Conservation (phyloP, 192 early-diverging fungal genomes). For the Entomortierella parvispora region DNA sequence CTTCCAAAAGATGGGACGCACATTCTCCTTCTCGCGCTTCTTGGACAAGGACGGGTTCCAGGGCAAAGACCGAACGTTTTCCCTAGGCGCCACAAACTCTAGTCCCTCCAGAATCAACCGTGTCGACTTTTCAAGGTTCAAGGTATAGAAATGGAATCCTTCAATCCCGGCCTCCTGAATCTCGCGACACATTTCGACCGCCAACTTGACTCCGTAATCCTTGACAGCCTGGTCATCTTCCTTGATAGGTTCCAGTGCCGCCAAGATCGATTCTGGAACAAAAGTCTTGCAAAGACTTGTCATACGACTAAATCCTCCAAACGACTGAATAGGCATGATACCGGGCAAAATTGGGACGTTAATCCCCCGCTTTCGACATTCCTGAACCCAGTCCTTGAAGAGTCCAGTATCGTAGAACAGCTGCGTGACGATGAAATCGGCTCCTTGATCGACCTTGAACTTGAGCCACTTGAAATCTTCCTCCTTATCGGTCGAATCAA, state of each 20-base stretch:
- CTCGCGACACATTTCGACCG: constrained; percentile 78
- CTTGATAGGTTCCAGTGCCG: constrained; percentile 90
- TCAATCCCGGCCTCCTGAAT: constrained; percentile 58
- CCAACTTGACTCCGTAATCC: constrained; percentile 89
- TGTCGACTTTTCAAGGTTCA: constrained; percentile 90
- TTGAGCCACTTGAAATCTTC: constrained; percentile 84
- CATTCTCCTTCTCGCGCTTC: constrained; percentile 92
- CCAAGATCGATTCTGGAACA: constrained; percentile 81
- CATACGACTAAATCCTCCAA: constrained; percentile 89
- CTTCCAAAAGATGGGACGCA: constrained; percentile 99
- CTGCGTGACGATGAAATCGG: constrained; percentile 96
- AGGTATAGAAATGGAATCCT: constrained; percentile 95
- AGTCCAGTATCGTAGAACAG: constrained; percentile 88
- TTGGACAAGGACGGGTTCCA: constrained; percentile 75
- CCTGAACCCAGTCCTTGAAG: constrained; percentile 82
- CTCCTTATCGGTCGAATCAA: constrained; percentile 77
- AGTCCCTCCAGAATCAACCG: constrained; percentile 84
- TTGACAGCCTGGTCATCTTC: constrained; percentile 96
- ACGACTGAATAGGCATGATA: constrained; percentile 95
- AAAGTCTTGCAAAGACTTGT: constrained; percentile 84
- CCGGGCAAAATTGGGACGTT: constrained; percentile 87
- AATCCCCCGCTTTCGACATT: constrained; percentile 81
- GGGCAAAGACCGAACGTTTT: constrained; percentile 75
- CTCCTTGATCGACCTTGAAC: constrained; percentile 91
- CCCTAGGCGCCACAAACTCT: constrained; percentile 71